These are phyloP conservation scores for Xylariaceae sp. DNA, from an alignment of 2,329 filamentous ascomycete species.

Conservation along the genomic window DNA sequence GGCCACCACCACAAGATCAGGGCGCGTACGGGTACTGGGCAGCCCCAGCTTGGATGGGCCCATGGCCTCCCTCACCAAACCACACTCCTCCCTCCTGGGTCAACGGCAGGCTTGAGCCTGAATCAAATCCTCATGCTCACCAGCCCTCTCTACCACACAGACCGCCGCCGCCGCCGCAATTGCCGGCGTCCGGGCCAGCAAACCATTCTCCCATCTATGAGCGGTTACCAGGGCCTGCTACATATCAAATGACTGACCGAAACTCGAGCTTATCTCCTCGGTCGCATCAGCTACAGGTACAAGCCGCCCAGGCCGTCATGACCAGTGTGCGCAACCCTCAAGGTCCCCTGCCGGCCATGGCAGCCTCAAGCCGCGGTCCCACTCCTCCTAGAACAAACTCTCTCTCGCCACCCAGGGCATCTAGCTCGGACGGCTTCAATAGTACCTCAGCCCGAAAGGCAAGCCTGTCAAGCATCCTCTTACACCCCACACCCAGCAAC, in stretches of 20 bases:
- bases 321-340: conserved; percentile 47
- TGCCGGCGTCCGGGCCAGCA: conserved; percentile 17
- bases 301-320: conserved; percentile 50
- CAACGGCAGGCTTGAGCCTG: not conserved
- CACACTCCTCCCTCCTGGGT: conserved; percentile 47
- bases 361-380: conserved; percentile 37
- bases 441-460: conserved; percentile 47
- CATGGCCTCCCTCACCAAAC: conserved; percentile 49
- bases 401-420: conserved; percentile 55
- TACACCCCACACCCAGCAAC: conserved; percentile 57
- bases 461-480: conserved; percentile 55
- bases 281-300: conserved; percentile 52
- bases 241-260: conserved; percentile 43
- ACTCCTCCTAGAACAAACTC: conserved; percentile 57
- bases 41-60: conserved; percentile 44
- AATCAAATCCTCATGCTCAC: conserved; percentile 6
- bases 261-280: conserved; percentile 47
- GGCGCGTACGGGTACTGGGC: conserved; percentile 49
- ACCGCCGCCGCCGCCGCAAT: conserved; percentile 1
- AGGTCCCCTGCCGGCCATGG: conserved; percentile 53
- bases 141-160: conserved; percentile 26
- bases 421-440: conserved; percentile 44
- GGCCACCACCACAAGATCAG: conserved; percentile 37
- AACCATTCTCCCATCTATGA: conserved; percentile 36
- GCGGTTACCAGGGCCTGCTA: conserved; percentile 32